phyloP scores from a whole-genome alignment of 768 basidiomycete genomes.

The Tricholoma furcatifolium region DNA sequence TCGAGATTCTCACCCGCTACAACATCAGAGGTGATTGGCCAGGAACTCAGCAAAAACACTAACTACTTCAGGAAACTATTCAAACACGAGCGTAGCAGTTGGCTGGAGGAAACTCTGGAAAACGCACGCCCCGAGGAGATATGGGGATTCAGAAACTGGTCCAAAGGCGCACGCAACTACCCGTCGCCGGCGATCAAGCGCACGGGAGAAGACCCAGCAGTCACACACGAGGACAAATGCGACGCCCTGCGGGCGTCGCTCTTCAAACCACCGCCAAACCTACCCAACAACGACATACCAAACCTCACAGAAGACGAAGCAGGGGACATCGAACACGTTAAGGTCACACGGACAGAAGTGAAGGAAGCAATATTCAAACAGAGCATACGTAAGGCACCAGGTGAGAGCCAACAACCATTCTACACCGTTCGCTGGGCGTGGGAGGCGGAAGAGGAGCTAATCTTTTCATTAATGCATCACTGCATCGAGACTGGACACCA shows the following conservation, averaged over 20 bases:
- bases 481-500: too few species aligned
- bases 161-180: not conserved
- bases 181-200: not conserved
- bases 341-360: slow-evolving; percentile 5
- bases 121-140: slow-evolving; percentile 2
- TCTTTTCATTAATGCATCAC: too few species aligned
- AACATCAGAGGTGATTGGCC: not conserved
- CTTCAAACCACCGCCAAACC: too few species aligned
- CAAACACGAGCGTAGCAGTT: not conserved
- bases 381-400: slow-evolving; percentile 13
- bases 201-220: too few species aligned
- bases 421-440: too few species aligned
- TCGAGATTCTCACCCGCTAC: too few species aligned
- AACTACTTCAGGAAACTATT: slow-evolving; percentile 6
- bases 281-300: not conserved
- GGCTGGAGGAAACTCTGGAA: not conserved
- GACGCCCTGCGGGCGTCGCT: too few species aligned
- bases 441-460: too few species aligned
- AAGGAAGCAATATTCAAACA: slow-evolving; percentile 1
- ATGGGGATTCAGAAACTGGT: too few species aligned
- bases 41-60: not conserved
- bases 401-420: too few species aligned
- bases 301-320: not conserved
- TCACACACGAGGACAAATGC: too few species aligned
- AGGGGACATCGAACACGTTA: slow-evolving; percentile 4